Conservation (phyloP, 768 basidiomycete species). For the Psilocybe azurescens region DNA sequence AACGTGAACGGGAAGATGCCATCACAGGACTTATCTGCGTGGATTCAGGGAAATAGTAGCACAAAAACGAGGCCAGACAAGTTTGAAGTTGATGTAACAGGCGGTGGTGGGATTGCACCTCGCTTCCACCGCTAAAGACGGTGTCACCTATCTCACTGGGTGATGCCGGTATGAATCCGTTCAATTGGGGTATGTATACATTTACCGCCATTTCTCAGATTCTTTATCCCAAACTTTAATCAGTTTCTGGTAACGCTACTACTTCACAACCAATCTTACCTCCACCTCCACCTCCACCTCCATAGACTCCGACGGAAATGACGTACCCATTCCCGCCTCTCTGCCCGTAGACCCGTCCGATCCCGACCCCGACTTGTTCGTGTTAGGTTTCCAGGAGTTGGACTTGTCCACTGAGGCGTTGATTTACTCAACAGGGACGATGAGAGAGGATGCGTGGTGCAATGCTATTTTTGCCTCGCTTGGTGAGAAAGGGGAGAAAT, state of each 20-base stretch:
- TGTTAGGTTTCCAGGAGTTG: constrained; percentile 83
- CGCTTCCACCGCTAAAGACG: constrained; percentile 38
- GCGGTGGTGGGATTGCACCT: background rate
- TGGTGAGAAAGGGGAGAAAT: constrained; percentile 66
- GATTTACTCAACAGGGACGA: constrained; percentile 67
- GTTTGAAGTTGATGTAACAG: background rate
- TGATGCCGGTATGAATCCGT: constrained; percentile 29
- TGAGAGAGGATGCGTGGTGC: constrained; percentile 76
- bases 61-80: background rate
- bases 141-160: constrained; percentile 44
- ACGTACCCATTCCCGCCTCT: constrained; percentile 8
- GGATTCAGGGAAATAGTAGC: constrained; percentile 47
- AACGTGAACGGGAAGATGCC: constrained; percentile 84
- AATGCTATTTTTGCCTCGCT: constrained; percentile 68
- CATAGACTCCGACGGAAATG: background rate
- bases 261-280: constrained; percentile 1
- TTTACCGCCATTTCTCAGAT: background rate
- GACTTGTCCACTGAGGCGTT: constrained; percentile 82
- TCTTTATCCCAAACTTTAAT: background rate
- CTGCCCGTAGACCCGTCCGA: constrained; percentile 30
- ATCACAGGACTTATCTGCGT: constrained; percentile 71
- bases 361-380: constrained; percentile 67
- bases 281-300: background rate
- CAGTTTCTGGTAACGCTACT: background rate
- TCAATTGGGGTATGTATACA: constrained; percentile 28